phyloP scores from a whole-genome alignment of 805 yeast genomes.

The Barnettozyma populi region DNA sequence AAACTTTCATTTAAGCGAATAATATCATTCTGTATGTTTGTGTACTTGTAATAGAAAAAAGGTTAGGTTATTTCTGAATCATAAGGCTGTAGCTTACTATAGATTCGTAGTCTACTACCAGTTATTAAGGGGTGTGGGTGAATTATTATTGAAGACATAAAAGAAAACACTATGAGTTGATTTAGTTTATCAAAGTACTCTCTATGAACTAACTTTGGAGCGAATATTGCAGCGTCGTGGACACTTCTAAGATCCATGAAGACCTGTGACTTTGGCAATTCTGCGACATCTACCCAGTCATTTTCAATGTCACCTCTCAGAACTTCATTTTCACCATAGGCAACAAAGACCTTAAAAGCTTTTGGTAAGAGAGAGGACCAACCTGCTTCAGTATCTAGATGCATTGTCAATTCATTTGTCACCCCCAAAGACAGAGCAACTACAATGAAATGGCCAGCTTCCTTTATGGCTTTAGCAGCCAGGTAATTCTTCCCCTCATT shows the following conservation, averaged over 20 bases:
- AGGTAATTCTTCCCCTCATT: not conserved
- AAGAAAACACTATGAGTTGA: not conserved
- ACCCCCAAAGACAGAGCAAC: not conserved
- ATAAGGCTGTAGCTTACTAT: not conserved
- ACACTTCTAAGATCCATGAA: not conserved
- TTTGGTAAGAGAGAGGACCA: not conserved
- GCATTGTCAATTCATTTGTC: not conserved
- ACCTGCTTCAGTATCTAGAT: not conserved
- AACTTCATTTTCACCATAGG: not conserved
- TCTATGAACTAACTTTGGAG: not conserved
- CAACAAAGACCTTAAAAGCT: not conserved
- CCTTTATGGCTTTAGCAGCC: not conserved
- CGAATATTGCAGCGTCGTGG: not conserved
- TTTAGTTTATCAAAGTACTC: not conserved
- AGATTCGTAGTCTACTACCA: not conserved
- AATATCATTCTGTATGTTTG: constrained; percentile 10
- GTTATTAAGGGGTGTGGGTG: no score
- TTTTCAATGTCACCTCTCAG: no score
- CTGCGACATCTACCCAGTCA: not conserved
- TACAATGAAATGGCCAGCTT: not conserved
- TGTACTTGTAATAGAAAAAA: constrained; percentile 2
- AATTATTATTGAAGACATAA: not conserved
- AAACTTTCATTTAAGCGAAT: constrained; percentile 85
- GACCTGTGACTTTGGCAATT: not conserved
- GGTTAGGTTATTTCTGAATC: not conserved